Evolutionary conservation across 2,329 filamentous ascomycete species (phyloP).

Genomic region (Daldinia sp.): DNA sequence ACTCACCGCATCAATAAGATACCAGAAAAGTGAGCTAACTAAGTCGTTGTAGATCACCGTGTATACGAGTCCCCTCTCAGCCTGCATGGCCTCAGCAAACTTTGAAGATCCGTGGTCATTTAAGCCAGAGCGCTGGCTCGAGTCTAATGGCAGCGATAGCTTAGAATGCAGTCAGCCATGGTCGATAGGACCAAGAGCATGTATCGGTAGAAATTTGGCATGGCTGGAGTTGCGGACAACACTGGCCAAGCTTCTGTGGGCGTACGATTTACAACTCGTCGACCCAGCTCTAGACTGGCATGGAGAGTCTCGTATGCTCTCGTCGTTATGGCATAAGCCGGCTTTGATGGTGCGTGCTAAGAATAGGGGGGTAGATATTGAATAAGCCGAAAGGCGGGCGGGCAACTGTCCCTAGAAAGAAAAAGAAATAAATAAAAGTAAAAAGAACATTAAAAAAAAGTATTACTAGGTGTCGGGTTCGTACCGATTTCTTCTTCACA

Average conservation of each 20-base stretch:
- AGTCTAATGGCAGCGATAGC: constrained; percentile 10
- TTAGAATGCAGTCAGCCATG: constrained; percentile 36
- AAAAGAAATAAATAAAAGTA: background rate
- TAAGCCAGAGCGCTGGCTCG: constrained; percentile 41
- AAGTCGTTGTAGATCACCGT: constrained; percentile 18
- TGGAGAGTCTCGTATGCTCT: constrained; percentile 39
- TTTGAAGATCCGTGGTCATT: constrained; percentile 36
- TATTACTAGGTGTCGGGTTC: background rate
- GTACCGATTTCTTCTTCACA: background rate
- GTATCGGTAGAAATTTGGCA: constrained; percentile 36
- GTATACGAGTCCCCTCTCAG: constrained; percentile 32
- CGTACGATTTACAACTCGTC: constrained; percentile 43
- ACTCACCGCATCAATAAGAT: background rate
- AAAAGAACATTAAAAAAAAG: background rate
- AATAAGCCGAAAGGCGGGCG: background rate
- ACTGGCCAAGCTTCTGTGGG: constrained; percentile 45
- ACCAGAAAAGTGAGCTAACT: background rate
- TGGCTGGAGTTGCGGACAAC: constrained; percentile 39
- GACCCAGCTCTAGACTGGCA: constrained; percentile 45
- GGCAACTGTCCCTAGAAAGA: background rate
- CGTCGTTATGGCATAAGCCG: constrained; percentile 48
- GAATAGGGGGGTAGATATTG: constrained; percentile 22
- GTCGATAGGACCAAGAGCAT: constrained; percentile 25
- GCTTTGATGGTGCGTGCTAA: constrained; percentile 23
- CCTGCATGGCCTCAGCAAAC: constrained; percentile 31